Percentiles rank a stretch among this genome's conserved stretches.
phyloP scores from a whole-genome alignment of 2,329 filamentous ascomycete genomes.

The Calonectria hongkongensis region DNA sequence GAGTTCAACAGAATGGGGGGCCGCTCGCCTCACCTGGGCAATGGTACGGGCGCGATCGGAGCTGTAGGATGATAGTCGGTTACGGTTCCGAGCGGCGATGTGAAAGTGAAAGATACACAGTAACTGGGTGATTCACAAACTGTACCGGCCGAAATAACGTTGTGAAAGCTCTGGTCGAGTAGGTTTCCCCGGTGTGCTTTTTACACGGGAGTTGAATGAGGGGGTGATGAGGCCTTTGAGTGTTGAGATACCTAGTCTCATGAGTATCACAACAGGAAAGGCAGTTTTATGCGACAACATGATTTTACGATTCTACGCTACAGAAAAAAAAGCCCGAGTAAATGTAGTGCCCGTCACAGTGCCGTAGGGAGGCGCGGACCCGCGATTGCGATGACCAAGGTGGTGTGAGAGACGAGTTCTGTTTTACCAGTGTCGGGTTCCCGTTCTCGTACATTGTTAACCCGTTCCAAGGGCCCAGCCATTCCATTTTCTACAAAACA shows the following conservation, averaged over 20 bases:
- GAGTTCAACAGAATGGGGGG: constrained; percentile 38
- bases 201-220: constrained; percentile 23
- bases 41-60: constrained; percentile 30
- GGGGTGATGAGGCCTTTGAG: constrained; percentile 27
- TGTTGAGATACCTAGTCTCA: constrained; percentile 24
- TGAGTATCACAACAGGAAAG: constrained; percentile 13
- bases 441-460: constrained; percentile 29
- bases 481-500: constrained; percentile 35
- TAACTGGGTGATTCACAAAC: constrained; percentile 18
- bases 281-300: constrained; percentile 7
- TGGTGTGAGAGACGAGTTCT: constrained; percentile 31
- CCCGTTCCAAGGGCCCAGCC: constrained; percentile 33
- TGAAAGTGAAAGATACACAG: constrained; percentile 3
- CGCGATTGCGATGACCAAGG: constrained; percentile 2
- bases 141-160: not conserved
- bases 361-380: not conserved
- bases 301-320: not conserved
- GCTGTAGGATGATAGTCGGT: constrained; percentile 23
- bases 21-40: constrained; percentile 16
- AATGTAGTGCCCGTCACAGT: not conserved
- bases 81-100: constrained; percentile 11
- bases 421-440: constrained; percentile 28
- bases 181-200: not conserved
- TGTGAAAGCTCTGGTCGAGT: not conserved
- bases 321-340: not conserved